These are phyloP conservation scores for Myxozyma vanderwaltii DNA, from an alignment of 805 yeast species.

Conservation along the genomic window DNA sequence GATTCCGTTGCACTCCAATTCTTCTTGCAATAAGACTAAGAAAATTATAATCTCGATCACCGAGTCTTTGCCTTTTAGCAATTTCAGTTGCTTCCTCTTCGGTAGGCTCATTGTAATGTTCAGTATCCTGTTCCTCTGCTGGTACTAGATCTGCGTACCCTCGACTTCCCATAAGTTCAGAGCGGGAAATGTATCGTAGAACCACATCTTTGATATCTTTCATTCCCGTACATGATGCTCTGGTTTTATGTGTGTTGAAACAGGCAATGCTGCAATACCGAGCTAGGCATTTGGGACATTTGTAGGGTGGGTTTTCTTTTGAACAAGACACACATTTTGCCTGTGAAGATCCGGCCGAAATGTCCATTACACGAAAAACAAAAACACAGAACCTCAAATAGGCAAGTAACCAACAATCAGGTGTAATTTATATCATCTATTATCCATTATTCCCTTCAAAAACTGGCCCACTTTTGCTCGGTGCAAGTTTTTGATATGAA, in stretches of 20 bases:
- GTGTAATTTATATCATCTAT: background rate
- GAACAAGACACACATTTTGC: slow-evolving; percentile 21
- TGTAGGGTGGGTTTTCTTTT: slow-evolving; percentile 22
- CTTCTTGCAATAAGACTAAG: slow-evolving; percentile 28
- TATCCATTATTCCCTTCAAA: background rate
- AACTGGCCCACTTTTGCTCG: background rate
- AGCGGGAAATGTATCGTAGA: slow-evolving; percentile 23
- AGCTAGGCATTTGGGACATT: slow-evolving; percentile 27
- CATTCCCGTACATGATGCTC: slow-evolving; percentile 28
- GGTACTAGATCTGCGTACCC: slow-evolving; percentile 12
- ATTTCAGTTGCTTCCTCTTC: slow-evolving; percentile 6
- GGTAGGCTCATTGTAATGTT: background rate
- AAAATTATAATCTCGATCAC: slow-evolving; percentile 32
- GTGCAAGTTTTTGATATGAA: background rate
- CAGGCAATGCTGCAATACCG: slow-evolving; percentile 29
- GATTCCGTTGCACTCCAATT: slow-evolving; percentile 27
- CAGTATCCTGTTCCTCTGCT: background rate
- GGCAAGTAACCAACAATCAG: background rate
- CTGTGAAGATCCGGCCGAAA: background rate
- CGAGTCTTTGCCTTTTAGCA: slow-evolving; percentile 16
- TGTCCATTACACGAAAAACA: background rate
- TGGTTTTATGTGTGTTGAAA: slow-evolving; percentile 24
- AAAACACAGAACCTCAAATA: background rate
- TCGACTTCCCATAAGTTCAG: slow-evolving; percentile 19
- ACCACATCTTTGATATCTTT: slow-evolving; percentile 26